Evolutionary conservation across 164 flowering plant species (phyloP).

Genomic region (Aristolochia californica): DNA sequence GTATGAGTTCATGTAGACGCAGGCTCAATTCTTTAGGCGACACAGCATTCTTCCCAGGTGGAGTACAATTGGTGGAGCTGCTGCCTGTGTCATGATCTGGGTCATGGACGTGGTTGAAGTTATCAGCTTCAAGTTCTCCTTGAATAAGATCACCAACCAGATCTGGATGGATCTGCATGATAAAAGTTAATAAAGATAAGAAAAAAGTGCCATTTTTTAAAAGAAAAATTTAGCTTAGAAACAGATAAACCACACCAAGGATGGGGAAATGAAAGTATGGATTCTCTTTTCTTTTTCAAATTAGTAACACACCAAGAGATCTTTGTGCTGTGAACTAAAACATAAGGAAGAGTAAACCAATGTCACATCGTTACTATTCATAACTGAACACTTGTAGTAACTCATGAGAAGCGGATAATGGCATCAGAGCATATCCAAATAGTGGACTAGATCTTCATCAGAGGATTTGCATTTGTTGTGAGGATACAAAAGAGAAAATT

Average conservation of each 20-base stretch:
- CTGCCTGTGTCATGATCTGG: constrained; percentile 27
- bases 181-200: background rate
- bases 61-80: constrained; percentile 26
- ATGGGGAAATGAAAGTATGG: background rate
- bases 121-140: constrained; percentile 52
- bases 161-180: constrained; percentile 55
- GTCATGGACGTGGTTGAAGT: constrained; percentile 17
- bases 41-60: constrained; percentile 39
- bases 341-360: too few relatives aligned
- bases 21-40: constrained; percentile 70
- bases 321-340: background rate
- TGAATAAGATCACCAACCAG: constrained; percentile 33
- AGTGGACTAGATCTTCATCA: too few relatives aligned
- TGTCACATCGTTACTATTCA: background rate
- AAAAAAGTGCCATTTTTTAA: background rate
- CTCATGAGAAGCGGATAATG: too few relatives aligned
- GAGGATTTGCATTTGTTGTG: too few relatives aligned
- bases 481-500: too few relatives aligned
- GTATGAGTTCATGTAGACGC: constrained; percentile 69
- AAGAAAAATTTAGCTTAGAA: too few relatives aligned
- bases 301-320: background rate
- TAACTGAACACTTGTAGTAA: background rate
- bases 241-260: background rate
- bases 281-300: background rate
- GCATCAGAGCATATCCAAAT: too few relatives aligned